These are phyloP conservation scores for Coriaria nepalensis DNA, from an alignment of 306 rosid genomes.

Conservation along the genomic window DNA sequence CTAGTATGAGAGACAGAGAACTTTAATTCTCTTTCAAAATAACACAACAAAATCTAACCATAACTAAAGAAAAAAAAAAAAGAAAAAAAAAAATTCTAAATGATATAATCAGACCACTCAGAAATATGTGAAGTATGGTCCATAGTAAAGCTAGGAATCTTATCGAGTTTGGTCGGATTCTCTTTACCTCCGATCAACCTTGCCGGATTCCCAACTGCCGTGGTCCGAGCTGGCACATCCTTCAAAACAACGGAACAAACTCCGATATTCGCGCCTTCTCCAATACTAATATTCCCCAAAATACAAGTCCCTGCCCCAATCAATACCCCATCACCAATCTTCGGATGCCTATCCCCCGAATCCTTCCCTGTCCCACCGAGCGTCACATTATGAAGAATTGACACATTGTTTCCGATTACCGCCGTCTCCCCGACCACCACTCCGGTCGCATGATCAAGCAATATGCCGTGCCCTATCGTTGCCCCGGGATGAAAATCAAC, in stretches of 20 bases:
- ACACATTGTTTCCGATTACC: conserved; percentile 73
- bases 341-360: conserved; percentile 78
- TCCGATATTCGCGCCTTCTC: conserved; percentile 80
- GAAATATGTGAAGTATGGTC: conserved; percentile 62
- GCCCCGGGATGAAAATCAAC: conserved; percentile 95
- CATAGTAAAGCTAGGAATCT: conserved; percentile 76
- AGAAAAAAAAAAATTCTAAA: conserved; percentile 19
- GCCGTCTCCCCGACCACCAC: conserved; percentile 91
- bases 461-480: conserved; percentile 49
- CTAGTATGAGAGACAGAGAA: too few species aligned
- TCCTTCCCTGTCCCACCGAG: conserved; percentile 87
- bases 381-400: conserved; percentile 77
- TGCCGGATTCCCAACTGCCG: conserved; percentile 88
- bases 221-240: conserved; percentile 83
- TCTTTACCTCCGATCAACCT: conserved; percentile 75
- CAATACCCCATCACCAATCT: conserved; percentile 85
- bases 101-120: conserved; percentile 69
- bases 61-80: too few species aligned
- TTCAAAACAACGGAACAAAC: conserved; percentile 83
- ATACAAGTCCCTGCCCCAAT: conserved; percentile 92
- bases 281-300: conserved; percentile 64
- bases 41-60: too few species aligned
- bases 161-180: conserved; percentile 54
- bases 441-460: conserved; percentile 89
- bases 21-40: too few species aligned